Evolutionary conservation across 2,329 filamentous ascomycete species (phyloP).

Genomic region (Pseudocercospora fuligena): DNA sequence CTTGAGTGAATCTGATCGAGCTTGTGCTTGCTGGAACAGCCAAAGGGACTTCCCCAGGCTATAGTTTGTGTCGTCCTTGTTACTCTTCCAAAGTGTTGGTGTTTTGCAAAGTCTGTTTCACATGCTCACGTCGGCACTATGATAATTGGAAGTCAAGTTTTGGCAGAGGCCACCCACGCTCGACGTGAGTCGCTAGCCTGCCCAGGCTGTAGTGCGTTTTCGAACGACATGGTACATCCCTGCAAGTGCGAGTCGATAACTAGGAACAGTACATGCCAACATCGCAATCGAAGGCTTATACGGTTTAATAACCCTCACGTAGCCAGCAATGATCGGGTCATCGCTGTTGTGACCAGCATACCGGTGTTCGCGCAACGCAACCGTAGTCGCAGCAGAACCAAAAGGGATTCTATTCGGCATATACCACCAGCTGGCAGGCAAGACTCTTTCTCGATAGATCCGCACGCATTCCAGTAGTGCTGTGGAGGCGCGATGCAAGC

Average conservation of each 20-base stretch:
- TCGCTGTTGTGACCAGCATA: constrained; percentile 5
- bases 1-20: constrained; percentile 4
- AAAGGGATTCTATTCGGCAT: background rate
- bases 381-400: background rate
- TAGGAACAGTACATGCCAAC: constrained; percentile 7
- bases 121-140: background rate
- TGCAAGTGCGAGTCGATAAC: constrained; percentile 3
- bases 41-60: background rate
- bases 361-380: background rate
- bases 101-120: background rate
- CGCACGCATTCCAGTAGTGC: background rate
- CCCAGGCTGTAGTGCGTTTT: background rate
- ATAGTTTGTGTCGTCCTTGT: background rate
- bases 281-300: constrained; percentile 10
- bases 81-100: background rate
- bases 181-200: background rate
- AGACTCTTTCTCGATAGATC: background rate
- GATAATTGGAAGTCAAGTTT: background rate
- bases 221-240: constrained; percentile 1
- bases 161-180: background rate
- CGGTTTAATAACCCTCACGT: background rate
- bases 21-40: background rate
- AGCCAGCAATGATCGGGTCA: constrained; percentile 5
- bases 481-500: constrained; percentile 9
- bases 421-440: background rate